Percentiles rank a stretch among this genome's conserved stretches.
phyloP scores from a whole-genome alignment of 129 eudicot genomes.

The Lactuca saligna region DNA sequence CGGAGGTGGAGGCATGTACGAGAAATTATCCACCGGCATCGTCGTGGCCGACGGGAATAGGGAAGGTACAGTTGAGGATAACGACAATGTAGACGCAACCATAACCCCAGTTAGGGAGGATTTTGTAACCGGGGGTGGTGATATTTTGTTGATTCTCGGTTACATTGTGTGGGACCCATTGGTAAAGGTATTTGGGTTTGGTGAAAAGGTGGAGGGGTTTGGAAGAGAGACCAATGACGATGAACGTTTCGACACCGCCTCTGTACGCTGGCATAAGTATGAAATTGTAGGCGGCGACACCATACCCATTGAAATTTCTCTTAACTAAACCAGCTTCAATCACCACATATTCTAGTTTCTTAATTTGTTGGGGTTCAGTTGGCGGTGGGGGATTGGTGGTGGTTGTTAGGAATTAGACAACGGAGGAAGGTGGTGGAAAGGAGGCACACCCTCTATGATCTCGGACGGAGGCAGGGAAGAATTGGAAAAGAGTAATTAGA shows the following conservation, averaged over 20 bases:
- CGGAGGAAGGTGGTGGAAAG: slow-evolving; percentile 30
- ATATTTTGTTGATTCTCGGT: background rate
- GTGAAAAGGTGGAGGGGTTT: slow-evolving; percentile 60
- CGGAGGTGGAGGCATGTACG: slow-evolving; percentile 53
- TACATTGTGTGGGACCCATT: slow-evolving; percentile 42
- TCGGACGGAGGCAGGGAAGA: slow-evolving; percentile 55
- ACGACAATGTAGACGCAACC: slow-evolving; percentile 82
- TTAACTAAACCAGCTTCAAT: slow-evolving; percentile 39
- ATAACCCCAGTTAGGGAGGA: slow-evolving; percentile 90
- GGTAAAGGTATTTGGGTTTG: slow-evolving; percentile 51
- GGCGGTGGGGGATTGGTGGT: slow-evolving; percentile 15
- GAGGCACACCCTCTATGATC: slow-evolving; percentile 38
- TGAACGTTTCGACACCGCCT: slow-evolving; percentile 61
- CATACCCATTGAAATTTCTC: slow-evolving; percentile 50
- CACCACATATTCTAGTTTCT: slow-evolving; percentile 23
- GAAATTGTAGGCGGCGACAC: slow-evolving; percentile 62
- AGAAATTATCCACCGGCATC: slow-evolving; percentile 51
- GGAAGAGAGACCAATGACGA: slow-evolving; percentile 52
- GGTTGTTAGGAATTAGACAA: background rate
- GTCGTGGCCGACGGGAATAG: slow-evolving; percentile 32
- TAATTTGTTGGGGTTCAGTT: background rate
- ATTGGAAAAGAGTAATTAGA: slow-evolving; percentile 52
- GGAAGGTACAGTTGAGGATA: slow-evolving; percentile 76
- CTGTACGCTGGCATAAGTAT: slow-evolving; percentile 79
- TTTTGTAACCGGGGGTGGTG: slow-evolving; percentile 36